Base-by-base conservation (phyloP, 179 eudicot species). In the Spergularia azorica region DNA sequence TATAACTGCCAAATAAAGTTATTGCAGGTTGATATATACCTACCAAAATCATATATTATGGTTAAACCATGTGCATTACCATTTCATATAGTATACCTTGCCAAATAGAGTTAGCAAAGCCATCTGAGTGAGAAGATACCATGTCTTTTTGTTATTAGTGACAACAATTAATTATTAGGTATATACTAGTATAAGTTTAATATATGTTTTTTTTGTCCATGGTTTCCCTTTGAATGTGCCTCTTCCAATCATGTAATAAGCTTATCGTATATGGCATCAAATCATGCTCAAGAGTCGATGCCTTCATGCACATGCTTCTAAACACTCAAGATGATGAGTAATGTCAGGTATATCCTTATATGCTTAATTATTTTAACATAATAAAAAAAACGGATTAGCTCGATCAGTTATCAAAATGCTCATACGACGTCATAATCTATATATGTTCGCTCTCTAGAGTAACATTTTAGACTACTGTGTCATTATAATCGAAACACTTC, bases 41-140 rank as follows among this genome's bases (percentile, higher is more conserved):
- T 43, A 43, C 48, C 48, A 15, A 18, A 20, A 43, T 7, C 15
- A 15, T 7, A 26, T 11, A 4, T 17, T 17, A 46, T 63, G 11
- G 36, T 50, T 1, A 77, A 62, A 1, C 70, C 81, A 79, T 79
- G 81, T 67, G 77, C 67, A 64, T 21, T 50, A n/a, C 7, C 26
- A 15, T 54, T 13, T 15, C 12, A 50, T 2, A 0, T 38, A 21
- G 13, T 66, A 39, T 54, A 18, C 15, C 20, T 51, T 26, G 15
- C 5, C 7, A 56, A 8, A n/a, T 51, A 43, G 52, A 26, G 63
- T 61, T 50, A 66, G 58, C 63, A 72, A 74, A n/a, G 63, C 62
- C 18, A 81, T 70, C 70, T 73, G 54, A 65, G 71, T 72, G 63
- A 58, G 32, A 65, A 82, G 73, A 75, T 73, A 71, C 62, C 67